Evolutionary conservation across 805 yeast species (phyloP).

Genomic region (Nakazawaea anatomiae): DNA sequence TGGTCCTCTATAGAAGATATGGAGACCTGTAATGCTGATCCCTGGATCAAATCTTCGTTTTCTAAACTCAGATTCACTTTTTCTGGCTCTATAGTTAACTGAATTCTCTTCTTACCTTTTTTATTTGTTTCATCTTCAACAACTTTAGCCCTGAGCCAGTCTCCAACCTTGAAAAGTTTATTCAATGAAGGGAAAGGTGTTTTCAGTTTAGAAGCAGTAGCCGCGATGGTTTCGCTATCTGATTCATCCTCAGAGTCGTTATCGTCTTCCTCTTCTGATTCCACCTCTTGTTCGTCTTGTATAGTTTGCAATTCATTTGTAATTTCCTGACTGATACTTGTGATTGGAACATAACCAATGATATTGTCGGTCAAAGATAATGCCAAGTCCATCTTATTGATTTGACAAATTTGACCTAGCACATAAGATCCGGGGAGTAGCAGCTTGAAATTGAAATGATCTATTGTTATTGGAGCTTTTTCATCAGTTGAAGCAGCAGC

Average conservation of each 20-base stretch:
- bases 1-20: slow-evolving; percentile 86
- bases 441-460: slow-evolving; percentile 55
- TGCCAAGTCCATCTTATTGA: slow-evolving; percentile 57
- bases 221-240: slow-evolving; percentile 18
- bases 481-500: slow-evolving; percentile 22
- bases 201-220: slow-evolving; percentile 14
- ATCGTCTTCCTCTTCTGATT: slow-evolving; percentile 29
- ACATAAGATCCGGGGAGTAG: slow-evolving; percentile 68
- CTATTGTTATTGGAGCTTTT: slow-evolving; percentile 41
- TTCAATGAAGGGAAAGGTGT: slow-evolving; percentile 52
- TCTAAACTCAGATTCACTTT: slow-evolving; percentile 56
- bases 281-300: slow-evolving; percentile 43
- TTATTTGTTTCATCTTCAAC: slow-evolving; percentile 41
- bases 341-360: slow-evolving; percentile 71
- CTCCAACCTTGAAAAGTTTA: slow-evolving; percentile 60
- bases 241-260: slow-evolving; percentile 17
- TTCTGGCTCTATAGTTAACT: slow-evolving; percentile 69
- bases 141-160: slow-evolving; percentile 83
- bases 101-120: slow-evolving; percentile 52
- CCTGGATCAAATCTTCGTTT: slow-evolving; percentile 59
- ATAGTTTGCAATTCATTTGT: slow-evolving; percentile 50
- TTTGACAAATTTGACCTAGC: slow-evolving; percentile 66
- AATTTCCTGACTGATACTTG: slow-evolving; percentile 62
- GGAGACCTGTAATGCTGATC: slow-evolving; percentile 67
- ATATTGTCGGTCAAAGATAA: slow-evolving; percentile 77